Conservation (phyloP, 1,284 basidiomycete species). For the Trichosporon asahii region DNA sequence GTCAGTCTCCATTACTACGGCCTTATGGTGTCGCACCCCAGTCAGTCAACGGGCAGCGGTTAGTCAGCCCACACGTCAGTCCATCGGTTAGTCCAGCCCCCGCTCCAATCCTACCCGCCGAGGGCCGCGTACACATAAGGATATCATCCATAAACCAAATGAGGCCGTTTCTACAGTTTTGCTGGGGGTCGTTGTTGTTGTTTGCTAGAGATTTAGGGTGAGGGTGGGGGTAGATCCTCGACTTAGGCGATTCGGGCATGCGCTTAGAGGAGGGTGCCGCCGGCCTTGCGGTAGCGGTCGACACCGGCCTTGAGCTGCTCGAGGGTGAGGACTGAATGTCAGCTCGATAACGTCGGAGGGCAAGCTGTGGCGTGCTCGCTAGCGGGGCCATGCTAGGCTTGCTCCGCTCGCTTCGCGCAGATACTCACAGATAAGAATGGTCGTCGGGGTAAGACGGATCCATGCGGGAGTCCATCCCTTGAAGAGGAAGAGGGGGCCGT, state of each 20-base stretch:
- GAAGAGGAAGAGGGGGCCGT: slow-evolving; percentile 88
- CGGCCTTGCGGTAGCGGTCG: slow-evolving; percentile 38
- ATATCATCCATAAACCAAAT: slow-evolving; percentile 5
- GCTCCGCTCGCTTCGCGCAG: not conserved
- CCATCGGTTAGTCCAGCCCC: not conserved
- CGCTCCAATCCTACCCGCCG: too few species aligned
- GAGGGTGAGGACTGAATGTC: slow-evolving; percentile 60
- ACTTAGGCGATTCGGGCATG: too few species aligned
- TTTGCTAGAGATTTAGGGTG: not conserved
- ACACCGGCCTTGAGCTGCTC: slow-evolving; percentile 57
- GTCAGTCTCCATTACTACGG: too few species aligned
- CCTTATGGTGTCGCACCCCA: too few species aligned
- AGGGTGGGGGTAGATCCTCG: too few species aligned
- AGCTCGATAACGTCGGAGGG: not conserved
- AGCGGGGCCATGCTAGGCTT: not conserved
- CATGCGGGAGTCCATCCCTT: slow-evolving; percentile 69
- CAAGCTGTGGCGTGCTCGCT: too few species aligned
- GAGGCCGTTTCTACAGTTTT: not conserved
- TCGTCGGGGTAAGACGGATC: slow-evolving; percentile 75
- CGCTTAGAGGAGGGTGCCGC: slow-evolving; percentile 26
- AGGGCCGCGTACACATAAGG: not conserved
- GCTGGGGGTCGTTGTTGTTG: not conserved
- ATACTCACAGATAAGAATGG: slow-evolving; percentile 37
- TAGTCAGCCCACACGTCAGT: too few species aligned
- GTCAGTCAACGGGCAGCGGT: too few species aligned